phyloP scores from a whole-genome alignment of 768 basidiomycete species.

The Boletus edulis region DNA sequence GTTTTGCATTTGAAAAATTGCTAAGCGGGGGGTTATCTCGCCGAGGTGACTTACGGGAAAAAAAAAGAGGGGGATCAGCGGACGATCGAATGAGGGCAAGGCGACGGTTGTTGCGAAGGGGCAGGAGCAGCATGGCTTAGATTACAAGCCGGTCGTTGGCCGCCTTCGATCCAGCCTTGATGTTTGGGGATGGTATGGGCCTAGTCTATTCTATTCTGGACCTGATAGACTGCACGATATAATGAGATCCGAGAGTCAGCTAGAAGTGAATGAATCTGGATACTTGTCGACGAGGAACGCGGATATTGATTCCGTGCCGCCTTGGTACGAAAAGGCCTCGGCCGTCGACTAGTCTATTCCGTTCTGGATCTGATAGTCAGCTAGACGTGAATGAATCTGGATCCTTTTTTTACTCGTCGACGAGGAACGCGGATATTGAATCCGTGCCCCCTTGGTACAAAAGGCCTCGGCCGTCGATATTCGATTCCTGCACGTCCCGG shows the following conservation, averaged over 20 bases:
- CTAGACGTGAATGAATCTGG: not conserved
- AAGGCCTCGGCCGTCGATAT: not conserved
- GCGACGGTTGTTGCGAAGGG: not conserved
- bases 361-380: not conserved
- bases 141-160: not conserved
- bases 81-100: not conserved
- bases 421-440: constrained; percentile 19
- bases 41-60: not conserved
- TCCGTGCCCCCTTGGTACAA: not conserved
- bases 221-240: not conserved
- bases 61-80: constrained; percentile 4
- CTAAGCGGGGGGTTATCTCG: not conserved
- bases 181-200: not conserved
- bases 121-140: not conserved
- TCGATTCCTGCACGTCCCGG: not conserved
- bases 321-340: no score
- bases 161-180: not conserved
- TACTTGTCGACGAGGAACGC: constrained; percentile 10
- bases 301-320: constrained; percentile 5
- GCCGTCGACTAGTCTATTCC: not conserved
- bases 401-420: not conserved
- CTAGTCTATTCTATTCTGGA: not conserved
- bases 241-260: constrained; percentile 4
- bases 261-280: not conserved
- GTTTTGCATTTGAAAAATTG: constrained; percentile 8